phyloP scores from a whole-genome alignment of 73 alveolate genomes.

The Paramecium bursaria region DNA sequence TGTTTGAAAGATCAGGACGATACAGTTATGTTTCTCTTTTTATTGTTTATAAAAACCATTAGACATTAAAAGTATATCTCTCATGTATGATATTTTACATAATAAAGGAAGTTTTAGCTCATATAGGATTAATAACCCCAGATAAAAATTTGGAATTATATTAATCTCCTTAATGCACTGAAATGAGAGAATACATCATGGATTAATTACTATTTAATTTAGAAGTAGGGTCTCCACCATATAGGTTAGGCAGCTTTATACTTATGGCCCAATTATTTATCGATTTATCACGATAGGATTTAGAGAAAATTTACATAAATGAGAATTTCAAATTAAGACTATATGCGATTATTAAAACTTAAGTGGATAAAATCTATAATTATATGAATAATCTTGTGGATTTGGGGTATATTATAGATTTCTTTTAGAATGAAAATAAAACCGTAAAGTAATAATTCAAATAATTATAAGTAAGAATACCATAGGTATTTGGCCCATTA shows the following conservation, averaged over 20 bases:
- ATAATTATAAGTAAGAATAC: neutral
- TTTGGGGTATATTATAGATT: neutral
- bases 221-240: constrained; percentile 35
- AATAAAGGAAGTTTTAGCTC: constrained; percentile 8
- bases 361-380: neutral
- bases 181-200: neutral
- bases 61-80: constrained; percentile 36
- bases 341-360: neutral
- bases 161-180: neutral
- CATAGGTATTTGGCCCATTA: constrained; percentile 11
- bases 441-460: neutral
- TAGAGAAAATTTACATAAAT: neutral
- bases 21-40: constrained; percentile 25
- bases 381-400: neutral
- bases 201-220: constrained; percentile 1
- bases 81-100: too few relatives aligned
- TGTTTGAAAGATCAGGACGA: constrained; percentile 23
- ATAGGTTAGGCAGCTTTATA: constrained; percentile 19
- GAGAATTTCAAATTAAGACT: neutral
- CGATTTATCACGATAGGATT: constrained; percentile 2
- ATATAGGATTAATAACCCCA: constrained; percentile 30
- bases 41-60: constrained; percentile 4
- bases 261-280: neutral
- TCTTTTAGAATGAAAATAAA: constrained; percentile 26
- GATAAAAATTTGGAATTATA: constrained; percentile 47